Evolutionary conservation across 2,329 filamentous ascomycete species (phyloP), one percentile per base, ranked within the genome.

Genomic region (Triangularia setosa): DNA sequence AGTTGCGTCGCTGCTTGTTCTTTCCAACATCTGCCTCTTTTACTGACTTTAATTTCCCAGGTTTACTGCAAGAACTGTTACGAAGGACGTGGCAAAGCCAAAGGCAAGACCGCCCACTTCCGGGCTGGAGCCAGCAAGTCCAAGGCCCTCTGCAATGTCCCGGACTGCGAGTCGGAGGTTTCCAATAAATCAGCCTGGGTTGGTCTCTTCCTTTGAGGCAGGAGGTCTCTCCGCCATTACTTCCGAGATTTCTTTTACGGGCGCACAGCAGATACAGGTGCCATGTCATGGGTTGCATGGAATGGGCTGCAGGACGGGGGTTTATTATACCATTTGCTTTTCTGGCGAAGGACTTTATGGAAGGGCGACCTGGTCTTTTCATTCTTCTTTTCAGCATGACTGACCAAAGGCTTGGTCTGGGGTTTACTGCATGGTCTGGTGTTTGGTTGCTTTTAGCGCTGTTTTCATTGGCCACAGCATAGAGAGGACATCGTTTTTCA

Each of bases 21-120:
- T n/a, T 56, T 54, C 57, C 27, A 11, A 2, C 25, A 12, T 40
- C 9, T 21, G 27, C 35, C 28, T 35, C n/a, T 40, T 60, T 57
- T 54, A 21, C 24, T 64, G 16, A 67, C 57, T 23, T 23, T 40
- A 2, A 52, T 21, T 61, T n/a, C 48, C 52, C 6, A 89, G 86
- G 86, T 89, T 14, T 89, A 87, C 72, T 89, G 87, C 75, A 82
- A 81, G 64, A 78, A 79, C 8, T 89, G 87, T 75, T 89, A 81
- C 69, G 85, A 88, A 62, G 80, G 83, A 66, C 83, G 86, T 56
- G 79, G 52, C 52, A 55, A 74, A 25, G 74, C 68, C 44, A 77
- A 73, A 59, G 74, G 72, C 59, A 71, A 73, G 53, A 30, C 30
- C 23, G 48, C 21, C 0, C 78, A 77, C 12, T 84, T 83, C 69